Base-by-base conservation (phyloP, 441 rosid species). In the Pelargonium australe region DNA sequence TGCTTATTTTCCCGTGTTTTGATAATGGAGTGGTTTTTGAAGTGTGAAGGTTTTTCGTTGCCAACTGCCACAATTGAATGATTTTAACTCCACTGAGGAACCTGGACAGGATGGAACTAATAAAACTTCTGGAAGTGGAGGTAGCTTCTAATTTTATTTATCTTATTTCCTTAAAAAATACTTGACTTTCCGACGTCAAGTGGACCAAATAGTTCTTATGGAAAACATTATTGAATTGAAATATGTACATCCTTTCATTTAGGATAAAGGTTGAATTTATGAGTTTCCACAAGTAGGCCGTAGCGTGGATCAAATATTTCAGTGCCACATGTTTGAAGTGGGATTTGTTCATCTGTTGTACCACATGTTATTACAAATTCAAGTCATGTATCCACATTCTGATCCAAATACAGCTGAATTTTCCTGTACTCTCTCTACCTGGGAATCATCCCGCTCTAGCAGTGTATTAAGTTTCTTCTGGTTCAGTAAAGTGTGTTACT, bases 41-140 rank as follows among this genome's bases (percentile, higher is more conserved):
- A 91, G 96, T 81, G 85, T 84, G 74, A 94, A 94, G 90, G 89
- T 88, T 14, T 89, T 87, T 20, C 85, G 93, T 20, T 87, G 95
- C 81, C 98, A 94, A 64, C 78, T 94, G 76, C 87, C 95, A 73
- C 84, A 65, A 8, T 67, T 44, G 23, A 91, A 91, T 84, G 80
- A 84, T 34, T 89, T 81, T 80, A 91, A 94, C 85, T 83, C 92
- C 57, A 84, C 86, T 65, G 88, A 89, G 66, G 79, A 89, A 63
- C 93, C 98, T 0, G 79, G 75, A 70, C 69, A 71, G 10, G 73
- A 88, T 72, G 91, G 85, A 43, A 79, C 79, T 41, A 91, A 84
- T 70, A 75, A 72, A 71, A 89, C 95, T 67, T 74, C 80, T 63
- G 76, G 78, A 37, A 58, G 69, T 73, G 97, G 95, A 86, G 93